Base-by-base conservation (phyloP, 164 flowering plant genomes). In the Warburgia ugandensis region DNA sequence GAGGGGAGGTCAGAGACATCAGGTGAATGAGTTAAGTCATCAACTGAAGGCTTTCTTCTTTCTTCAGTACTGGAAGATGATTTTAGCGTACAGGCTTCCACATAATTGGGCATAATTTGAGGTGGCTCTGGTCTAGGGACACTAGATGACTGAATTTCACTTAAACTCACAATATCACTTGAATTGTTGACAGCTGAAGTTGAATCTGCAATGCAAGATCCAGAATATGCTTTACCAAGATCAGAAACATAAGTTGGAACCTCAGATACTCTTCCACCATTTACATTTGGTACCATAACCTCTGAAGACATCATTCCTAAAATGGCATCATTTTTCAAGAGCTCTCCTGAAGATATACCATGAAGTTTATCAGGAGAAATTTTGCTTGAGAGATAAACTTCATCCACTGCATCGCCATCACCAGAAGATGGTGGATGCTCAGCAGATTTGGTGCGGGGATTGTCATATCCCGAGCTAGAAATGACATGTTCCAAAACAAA, bases 331-430 rank as follows among this genome's bases (percentile, higher is more conserved):
- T 32, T 21, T 26, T 14, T 42, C 45, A 54, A 48, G 17, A 46
- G 39, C 55, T 59, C 54, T 26, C 55, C 35, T 19, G 70, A 38
- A 32, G 71, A 41, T 10, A 45, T 13, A 23, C 68, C 71, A 29
- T 19, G 59, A 46, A 25, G 16, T 48, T 68, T 77, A 54, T 58
- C 38, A 10, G 22, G 65, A 59, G 4, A 48, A 33, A 30, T 35
- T 26, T 43, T 63, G 52, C 48, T 45, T 45, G 73, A 52, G 54
- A 71, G 56, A 47, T 29, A 60, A 3, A 29, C 49, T 46, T 70
- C 54, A 10, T 59, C 65, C 19, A 61, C 61, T 42, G 28, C 69
- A 60, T 77, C 83, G 50, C 57, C 59, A 61, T 68, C 75, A 10
- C 67, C 56, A 4, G 41, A 44, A 42, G 29, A 28, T 17, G 49